Conservation (phyloP, 805 yeast genomes). For the Soucietia sequanensis region DNA sequence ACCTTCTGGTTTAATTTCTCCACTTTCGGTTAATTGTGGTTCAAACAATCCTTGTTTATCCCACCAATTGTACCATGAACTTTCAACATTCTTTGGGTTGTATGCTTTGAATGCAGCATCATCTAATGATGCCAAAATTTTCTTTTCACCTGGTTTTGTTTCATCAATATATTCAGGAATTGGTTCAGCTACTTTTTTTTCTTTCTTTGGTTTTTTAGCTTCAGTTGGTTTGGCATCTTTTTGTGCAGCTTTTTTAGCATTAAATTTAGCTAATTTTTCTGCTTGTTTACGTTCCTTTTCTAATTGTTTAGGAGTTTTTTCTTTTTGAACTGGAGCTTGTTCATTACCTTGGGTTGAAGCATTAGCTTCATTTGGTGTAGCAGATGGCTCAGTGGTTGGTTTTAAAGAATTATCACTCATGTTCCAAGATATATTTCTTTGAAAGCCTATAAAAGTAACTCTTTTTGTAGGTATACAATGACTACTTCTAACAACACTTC, state of each 20-base stretch:
- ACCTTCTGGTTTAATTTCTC: slow-evolving; percentile 78
- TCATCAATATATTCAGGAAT: slow-evolving; percentile 82
- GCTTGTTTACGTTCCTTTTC: slow-evolving; percentile 89
- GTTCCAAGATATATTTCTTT: slow-evolving; percentile 4
- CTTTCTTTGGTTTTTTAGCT: slow-evolving; percentile 63
- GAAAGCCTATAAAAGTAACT: slow-evolving; percentile 2
- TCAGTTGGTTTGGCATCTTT: slow-evolving; percentile 41
- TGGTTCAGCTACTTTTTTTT: slow-evolving; percentile 66
- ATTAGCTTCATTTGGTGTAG: slow-evolving; percentile 7
- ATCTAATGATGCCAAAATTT: slow-evolving; percentile 78
- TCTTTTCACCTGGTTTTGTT: slow-evolving; percentile 89
- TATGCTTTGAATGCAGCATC: slow-evolving; percentile 94
- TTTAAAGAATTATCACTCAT: slow-evolving; percentile 11
- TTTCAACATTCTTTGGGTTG: slow-evolving; percentile 88
- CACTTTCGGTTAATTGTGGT: slow-evolving; percentile 78
- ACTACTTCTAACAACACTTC: slow-evolving; percentile 7
- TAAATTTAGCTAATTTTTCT: slow-evolving; percentile 81
- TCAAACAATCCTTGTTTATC: slow-evolving; percentile 79
- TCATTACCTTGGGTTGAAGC: too few relatives aligned
- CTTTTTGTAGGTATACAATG: slow-evolving; percentile 3
- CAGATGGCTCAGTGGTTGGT: slow-evolving; percentile 8
- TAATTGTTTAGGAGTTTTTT: slow-evolving; percentile 74
- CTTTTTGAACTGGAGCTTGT: slow-evolving; percentile 29
- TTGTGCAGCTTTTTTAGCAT: slow-evolving; percentile 70
- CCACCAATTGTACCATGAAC: slow-evolving; percentile 99